Percentiles rank a stretch among this genome's conserved stretches.
These are phyloP conservation scores for Ploettnerulaceae sp. DNA, from an alignment of 2,329 filamentous ascomycete species.

Conservation along the genomic window DNA sequence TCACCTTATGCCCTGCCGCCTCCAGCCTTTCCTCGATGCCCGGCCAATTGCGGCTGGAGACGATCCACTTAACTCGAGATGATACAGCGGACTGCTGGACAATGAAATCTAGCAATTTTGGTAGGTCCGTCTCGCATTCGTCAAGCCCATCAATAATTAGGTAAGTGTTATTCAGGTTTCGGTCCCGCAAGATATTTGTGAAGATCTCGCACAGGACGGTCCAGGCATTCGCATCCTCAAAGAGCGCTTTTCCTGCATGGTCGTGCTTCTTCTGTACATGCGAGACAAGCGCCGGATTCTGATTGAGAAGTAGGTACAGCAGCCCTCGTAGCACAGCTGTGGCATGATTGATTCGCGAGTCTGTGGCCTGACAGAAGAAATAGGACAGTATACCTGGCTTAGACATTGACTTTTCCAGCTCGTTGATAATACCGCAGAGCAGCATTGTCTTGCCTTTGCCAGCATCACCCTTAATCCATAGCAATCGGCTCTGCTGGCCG, in stretches of 20 bases:
- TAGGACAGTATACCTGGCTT: slow-evolving; percentile 23
- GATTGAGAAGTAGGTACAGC: slow-evolving; percentile 37
- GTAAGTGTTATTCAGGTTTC: slow-evolving; percentile 25
- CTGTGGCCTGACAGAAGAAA: slow-evolving; percentile 43
- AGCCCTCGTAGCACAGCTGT: slow-evolving; percentile 41
- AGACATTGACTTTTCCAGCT: slow-evolving; percentile 3
- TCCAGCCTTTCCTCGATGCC: slow-evolving; percentile 36
- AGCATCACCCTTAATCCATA: slow-evolving; percentile 11
- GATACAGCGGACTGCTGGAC: slow-evolving; percentile 18
- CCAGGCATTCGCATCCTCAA: slow-evolving; percentile 39
- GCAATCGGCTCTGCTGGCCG: slow-evolving; percentile 4
- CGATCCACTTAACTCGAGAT: slow-evolving; percentile 38
- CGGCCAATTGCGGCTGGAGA: slow-evolving; percentile 41
- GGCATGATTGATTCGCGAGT: slow-evolving; percentile 37
- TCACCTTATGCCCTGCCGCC: slow-evolving; percentile 21
- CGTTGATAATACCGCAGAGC: slow-evolving; percentile 8
- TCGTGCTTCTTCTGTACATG: slow-evolving; percentile 37
- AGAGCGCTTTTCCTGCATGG: slow-evolving; percentile 33
- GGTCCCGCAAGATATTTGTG: slow-evolving; percentile 37
- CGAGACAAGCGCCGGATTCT: slow-evolving; percentile 34
- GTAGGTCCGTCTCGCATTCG: slow-evolving; percentile 36
- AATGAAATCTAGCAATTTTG: slow-evolving; percentile 37
- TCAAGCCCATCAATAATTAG: slow-evolving; percentile 46
- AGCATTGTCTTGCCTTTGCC: slow-evolving; percentile 14
- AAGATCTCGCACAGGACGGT: slow-evolving; percentile 37